These are phyloP conservation scores for Rhizophora apiculata DNA, from an alignment of 345 rosid species.

Conservation along the genomic window DNA sequence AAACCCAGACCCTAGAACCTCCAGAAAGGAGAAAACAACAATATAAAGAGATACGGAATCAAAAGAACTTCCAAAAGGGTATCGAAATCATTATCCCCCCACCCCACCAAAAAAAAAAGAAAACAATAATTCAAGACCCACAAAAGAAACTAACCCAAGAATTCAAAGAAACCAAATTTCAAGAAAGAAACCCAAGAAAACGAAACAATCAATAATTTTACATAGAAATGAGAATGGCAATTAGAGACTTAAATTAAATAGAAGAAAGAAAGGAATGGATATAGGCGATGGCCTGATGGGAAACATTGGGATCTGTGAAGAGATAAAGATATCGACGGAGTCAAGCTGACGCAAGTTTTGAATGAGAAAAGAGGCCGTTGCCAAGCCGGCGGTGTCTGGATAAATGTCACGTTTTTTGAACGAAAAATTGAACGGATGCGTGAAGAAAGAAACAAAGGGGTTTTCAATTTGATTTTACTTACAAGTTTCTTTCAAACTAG, in stretches of 20 bases:
- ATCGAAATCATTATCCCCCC: neutral
- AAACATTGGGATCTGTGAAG: constrained; percentile 12
- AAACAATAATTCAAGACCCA: neutral
- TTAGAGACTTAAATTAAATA: neutral
- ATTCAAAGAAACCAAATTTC: neutral
- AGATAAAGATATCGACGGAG: constrained; percentile 6
- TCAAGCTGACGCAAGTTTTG: neutral
- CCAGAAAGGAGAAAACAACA: neutral
- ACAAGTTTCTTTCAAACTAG: too few relatives aligned
- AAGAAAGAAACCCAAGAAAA: neutral
- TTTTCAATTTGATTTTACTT: too few relatives aligned
- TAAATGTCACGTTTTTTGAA: neutral
- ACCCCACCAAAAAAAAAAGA: too few relatives aligned
- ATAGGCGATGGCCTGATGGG: neutral
- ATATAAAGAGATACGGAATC: neutral
- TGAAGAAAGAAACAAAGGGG: too few relatives aligned
- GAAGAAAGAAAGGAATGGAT: neutral
- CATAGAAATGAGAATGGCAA: neutral
- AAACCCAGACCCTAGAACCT: neutral
- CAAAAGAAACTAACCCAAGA: neutral
- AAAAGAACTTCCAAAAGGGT: neutral
- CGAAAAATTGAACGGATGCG: neutral
- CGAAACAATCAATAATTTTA: neutral
- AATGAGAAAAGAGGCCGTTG: too few relatives aligned
- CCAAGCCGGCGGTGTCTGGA: neutral